phyloP scores from a whole-genome alignment of 2,329 filamentous ascomycete genomes.

The Alternaria atra region DNA sequence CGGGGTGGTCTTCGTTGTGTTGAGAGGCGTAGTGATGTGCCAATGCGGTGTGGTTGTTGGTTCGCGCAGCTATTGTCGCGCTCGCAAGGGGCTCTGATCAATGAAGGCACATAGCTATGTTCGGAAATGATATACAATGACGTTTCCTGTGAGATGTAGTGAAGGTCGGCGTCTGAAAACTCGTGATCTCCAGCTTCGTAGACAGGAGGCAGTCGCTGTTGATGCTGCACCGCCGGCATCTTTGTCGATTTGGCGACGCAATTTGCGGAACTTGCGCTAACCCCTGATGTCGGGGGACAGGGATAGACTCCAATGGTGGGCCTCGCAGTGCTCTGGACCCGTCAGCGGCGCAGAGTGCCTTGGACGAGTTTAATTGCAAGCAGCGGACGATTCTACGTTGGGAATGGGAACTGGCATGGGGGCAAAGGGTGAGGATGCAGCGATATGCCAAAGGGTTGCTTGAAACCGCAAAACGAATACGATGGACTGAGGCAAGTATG shows the following conservation, averaged over 20 bases:
- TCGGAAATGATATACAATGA: constrained; percentile 48
- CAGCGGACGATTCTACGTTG: constrained; percentile 1
- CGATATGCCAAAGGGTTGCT: not conserved
- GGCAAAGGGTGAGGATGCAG: not conserved
- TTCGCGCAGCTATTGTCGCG: constrained; percentile 38
- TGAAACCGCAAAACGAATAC: constrained; percentile 1
- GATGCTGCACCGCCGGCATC: constrained; percentile 42
- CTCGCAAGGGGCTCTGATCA: constrained; percentile 40
- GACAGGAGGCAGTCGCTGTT: constrained; percentile 24
- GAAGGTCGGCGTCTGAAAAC: constrained; percentile 17
- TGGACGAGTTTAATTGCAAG: constrained; percentile 5
- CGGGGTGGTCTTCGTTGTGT: constrained; percentile 37
- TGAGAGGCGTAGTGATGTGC: constrained; percentile 23
- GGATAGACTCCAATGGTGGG: constrained; percentile 24
- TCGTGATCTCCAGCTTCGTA: constrained; percentile 19
- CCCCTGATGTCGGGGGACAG: constrained; percentile 20
- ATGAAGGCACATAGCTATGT: constrained; percentile 47
- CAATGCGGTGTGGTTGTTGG: constrained; percentile 35
- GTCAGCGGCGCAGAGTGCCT: constrained; percentile 15
- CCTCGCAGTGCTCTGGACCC: constrained; percentile 24
- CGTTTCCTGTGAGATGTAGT: constrained; percentile 33
- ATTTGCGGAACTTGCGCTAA: constrained; percentile 39
- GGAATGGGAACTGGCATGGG: constrained; percentile 3
- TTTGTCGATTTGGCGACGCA: constrained; percentile 29
- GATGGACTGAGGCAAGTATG: constrained; percentile 20